These are phyloP conservation scores for Tricholoma flavovirens DNA, from an alignment of 768 basidiomycete genomes.

Conservation along the genomic window DNA sequence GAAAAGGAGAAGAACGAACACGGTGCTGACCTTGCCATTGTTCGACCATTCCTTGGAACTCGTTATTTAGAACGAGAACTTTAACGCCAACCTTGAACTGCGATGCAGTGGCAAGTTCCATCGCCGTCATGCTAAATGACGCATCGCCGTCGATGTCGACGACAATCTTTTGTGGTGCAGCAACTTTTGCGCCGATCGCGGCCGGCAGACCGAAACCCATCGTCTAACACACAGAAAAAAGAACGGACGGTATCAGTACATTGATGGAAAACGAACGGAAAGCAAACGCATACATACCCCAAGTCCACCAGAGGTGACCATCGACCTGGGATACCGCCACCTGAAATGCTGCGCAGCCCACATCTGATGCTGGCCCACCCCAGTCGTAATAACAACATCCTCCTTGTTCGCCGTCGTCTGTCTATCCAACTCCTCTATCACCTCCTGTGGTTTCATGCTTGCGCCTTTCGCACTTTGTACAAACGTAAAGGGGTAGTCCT, in stretches of 20 bases:
- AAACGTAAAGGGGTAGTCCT: constrained; percentile 85
- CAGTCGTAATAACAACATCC: constrained; percentile 83
- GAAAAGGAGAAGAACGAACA: neutral
- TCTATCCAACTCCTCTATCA: constrained; percentile 85
- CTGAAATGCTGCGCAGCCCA: constrained; percentile 95
- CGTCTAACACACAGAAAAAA: constrained; percentile 51
- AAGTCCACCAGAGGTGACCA: constrained; percentile 93
- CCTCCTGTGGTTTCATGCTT: constrained; percentile 93
- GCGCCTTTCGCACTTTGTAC: constrained; percentile 55
- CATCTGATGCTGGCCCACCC: constrained; percentile 99
- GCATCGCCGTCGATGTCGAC: constrained; percentile 98
- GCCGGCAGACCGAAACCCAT: constrained; percentile 98
- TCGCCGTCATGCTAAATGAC: constrained; percentile 98
- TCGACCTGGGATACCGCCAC: constrained; percentile 80
- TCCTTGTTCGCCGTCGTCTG: constrained; percentile 80
- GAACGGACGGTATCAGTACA: constrained; percentile 3
- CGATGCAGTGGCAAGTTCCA: constrained; percentile 94
- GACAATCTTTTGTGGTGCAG: constrained; percentile 87
- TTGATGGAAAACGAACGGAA: constrained; percentile 3
- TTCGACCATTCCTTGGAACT: constrained; percentile 98
- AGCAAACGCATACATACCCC: constrained; percentile 68
- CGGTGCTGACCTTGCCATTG: constrained; percentile 88
- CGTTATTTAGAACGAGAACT: constrained; percentile 88
- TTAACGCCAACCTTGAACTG: constrained; percentile 94
- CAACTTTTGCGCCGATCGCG: constrained; percentile 96